Base-by-base conservation (phyloP, 176 grass and related monocot genomes). In the Eragrostis curvula region DNA sequence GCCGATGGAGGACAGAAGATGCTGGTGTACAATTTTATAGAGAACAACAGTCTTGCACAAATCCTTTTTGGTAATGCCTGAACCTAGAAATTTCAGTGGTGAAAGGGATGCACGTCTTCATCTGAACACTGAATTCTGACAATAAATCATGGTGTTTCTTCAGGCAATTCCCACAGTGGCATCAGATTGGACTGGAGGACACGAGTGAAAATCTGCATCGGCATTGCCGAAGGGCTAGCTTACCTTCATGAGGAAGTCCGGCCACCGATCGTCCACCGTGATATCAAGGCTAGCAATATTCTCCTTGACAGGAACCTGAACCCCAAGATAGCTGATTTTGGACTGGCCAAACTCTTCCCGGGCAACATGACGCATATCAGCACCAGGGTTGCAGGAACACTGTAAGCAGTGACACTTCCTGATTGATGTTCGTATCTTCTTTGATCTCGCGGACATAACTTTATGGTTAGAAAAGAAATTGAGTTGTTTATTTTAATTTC, bases 271-370 rank as follows among this genome's bases (percentile, higher is more conserved):
- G 80, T 93, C 14, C 96, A 98, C 82, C 92, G 92, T 62, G 96
- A 95, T 68, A 98, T 95, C 80, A 97, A 98, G 66, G 88, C 95
- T 0, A 95, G 88, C 75, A 98, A 98, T 65, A 72, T 98, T 47
- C 90, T 98, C 46, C 95, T 98, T 10, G 95, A 95, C 75, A 91
- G 74, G 78, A 63, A 93, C 48, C 74, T 98, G 36, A 90, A 25
- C 14, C 90, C 88, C 49, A 98, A 84, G 74, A 95, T 98, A 79
- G 91, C 92, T 11, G 92, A 98, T 83, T 95, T 93, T 18, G 96
- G 90, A 55, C 86, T 94, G 29, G 95, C 92, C 8, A 97, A 92
- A 72, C 87, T 95, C 73, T 91, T 98, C 77, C 90, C 79, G 3
- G 63, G 68, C 70, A 91, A 86, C 62, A 86, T 95, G 84, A 93